Evolutionary conservation across 2,329 filamentous ascomycete species (phyloP), one percentile per base, ranked within the genome.

Genomic region (Aspergillus uvarum): DNA sequence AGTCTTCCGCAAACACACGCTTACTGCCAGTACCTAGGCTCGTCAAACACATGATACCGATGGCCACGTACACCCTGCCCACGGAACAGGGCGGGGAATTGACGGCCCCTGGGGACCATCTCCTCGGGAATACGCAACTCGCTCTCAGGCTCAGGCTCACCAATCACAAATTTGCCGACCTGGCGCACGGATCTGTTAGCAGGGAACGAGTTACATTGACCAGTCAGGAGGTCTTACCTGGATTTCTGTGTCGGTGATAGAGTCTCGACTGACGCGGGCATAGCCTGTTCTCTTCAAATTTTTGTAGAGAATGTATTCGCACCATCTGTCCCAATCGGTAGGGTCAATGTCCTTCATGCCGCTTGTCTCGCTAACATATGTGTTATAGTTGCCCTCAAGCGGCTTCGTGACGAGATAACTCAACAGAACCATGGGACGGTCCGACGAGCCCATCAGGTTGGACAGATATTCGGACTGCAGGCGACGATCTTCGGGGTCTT

Each of bases 221-320:
- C 35, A 47, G 16, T 29, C 8, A 26, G 52, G 24, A 24, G 26
- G 35, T 70, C 80, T 70, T 79, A 87, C 90, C 82, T 99, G 95
- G 58, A 99, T 82, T 79, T 99, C 95, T 2, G 95, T 99, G 74
- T 99, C 95, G 12, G 95, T 99, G 68, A 99, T 98, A 1, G 91
- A 96, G 68, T 88, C 88, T 68, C 95, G 84, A 69, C 89, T 94
- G 55, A 99, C 89, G 56, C 95, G 83, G 4, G 95, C 95, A 74
- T 99, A 99, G 1, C 92, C 94, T 0, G 90, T 89, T 63, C 94
- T 85, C 77, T 88, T 89, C 63, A 99, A 79, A 12, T 88, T 88
- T 82, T 97, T 97, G 83, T 92, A 99, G 26, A 99, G 80, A 66
- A 99, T 97, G 77, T 99, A 99, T 80, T 99, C 94, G 80, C 95